These are phyloP conservation scores for Saccharomyces paradoxus DNA, from an alignment of 805 yeast genomes.

Conservation along the genomic window DNA sequence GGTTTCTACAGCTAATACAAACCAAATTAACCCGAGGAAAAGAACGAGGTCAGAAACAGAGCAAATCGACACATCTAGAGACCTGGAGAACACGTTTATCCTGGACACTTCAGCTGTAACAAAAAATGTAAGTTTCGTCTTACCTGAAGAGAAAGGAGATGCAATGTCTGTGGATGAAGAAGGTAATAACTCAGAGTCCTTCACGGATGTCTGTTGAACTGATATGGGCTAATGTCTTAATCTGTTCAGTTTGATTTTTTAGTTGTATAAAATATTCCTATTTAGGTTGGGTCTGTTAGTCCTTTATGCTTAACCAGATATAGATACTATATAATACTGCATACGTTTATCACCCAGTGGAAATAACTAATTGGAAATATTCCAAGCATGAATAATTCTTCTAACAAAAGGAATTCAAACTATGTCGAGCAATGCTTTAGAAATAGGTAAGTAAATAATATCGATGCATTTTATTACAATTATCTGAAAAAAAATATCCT, in stretches of 20 bases:
- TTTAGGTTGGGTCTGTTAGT: neutral
- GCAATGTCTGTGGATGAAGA: slow-evolving; percentile 3
- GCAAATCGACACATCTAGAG: neutral
- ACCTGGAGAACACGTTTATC: neutral
- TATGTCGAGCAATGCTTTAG: neutral
- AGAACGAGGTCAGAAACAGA: neutral
- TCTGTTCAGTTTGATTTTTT: neutral
- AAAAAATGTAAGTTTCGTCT: slow-evolving; percentile 2
- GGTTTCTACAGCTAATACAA: neutral
- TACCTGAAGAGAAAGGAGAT: slow-evolving; percentile 1
- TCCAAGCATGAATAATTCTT: too few species aligned
- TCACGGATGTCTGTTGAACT: neutral
- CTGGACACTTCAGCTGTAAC: neutral
- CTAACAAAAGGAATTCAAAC: too few species aligned
- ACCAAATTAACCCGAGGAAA: neutral
- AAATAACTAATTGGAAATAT: too few species aligned
- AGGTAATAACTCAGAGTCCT: neutral
- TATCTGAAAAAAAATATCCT: neutral
- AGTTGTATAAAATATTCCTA: neutral
- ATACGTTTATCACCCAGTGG: too few species aligned
- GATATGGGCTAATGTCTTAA: neutral
- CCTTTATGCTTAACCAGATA: neutral
- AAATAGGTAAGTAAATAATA: too few species aligned
- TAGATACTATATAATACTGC: too few species aligned
- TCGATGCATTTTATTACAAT: neutral